Evolutionary conservation across 1,284 basidiomycete species (phyloP).

Genomic region (Cutaneotrichosporon cutaneum): DNA sequence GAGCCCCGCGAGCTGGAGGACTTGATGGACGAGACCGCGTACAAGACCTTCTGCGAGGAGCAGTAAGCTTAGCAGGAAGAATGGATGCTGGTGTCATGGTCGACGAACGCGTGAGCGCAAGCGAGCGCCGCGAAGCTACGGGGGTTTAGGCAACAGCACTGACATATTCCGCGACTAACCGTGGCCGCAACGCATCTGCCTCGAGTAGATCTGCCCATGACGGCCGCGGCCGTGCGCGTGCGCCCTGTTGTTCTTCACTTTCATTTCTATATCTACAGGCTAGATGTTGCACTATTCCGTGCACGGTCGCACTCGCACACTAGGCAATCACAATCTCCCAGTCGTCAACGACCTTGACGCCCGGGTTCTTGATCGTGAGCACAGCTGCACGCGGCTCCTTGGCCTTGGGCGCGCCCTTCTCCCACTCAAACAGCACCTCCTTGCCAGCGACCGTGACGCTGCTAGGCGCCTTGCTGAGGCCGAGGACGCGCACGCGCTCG

Average conservation of each 20-base stretch:
- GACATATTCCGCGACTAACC: not conserved
- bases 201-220: not conserved
- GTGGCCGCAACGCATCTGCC: not conserved
- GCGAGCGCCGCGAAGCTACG: too few species aligned
- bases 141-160: not conserved
- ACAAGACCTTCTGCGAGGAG: constrained; percentile 69
- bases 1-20: constrained; percentile 72
- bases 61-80: constrained; percentile 6
- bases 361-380: constrained; percentile 75
- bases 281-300: not conserved
- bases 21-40: constrained; percentile 74
- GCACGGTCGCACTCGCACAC: too few species aligned
- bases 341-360: constrained; percentile 62
- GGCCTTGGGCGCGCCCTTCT: constrained; percentile 11
- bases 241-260: not conserved
- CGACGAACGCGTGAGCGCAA: not conserved
- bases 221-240: not conserved
- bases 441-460: constrained; percentile 58
- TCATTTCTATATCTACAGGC: not conserved
- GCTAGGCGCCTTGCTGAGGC: constrained; percentile 62
- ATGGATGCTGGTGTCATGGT: not conserved
- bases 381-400: constrained; percentile 62
- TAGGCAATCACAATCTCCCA: constrained; percentile 61
- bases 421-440: constrained; percentile 54
- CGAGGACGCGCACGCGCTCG: constrained; percentile 76